Base-by-base conservation (phyloP, 2,329 filamentous ascomycete genomes). In the Exophiala xenobiotica region DNA sequence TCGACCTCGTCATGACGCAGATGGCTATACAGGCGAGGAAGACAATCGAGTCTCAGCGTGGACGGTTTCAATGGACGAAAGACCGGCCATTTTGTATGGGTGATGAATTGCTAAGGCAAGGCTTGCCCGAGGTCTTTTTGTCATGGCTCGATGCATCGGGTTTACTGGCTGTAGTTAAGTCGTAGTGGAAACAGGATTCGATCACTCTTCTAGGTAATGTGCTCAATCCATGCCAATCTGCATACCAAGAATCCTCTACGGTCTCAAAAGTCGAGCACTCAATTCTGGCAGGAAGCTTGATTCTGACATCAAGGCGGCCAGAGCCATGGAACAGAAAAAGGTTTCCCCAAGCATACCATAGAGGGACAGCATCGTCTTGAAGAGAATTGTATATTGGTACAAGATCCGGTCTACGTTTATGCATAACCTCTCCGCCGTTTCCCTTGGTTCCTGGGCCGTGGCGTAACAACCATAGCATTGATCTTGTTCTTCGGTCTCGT, bases 381-480 rank as follows among this genome's bases (percentile, higher is more conserved):
- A 42, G 27, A 35, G n/a, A 29, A 16, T 12, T 24, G 26, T 14
- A 27, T 49, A 44, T 31, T 51, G 41, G 22, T 53, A 53, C 51
- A 53, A 7, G 26, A 5, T 43, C 23, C 49, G n/a, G 5, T 35
- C 31, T 35, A 35, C 31, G 5, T 35, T 38, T 52, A 57, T 9
- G 47, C 51, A 31, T 58, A 55, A 33, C 55, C 55, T 51, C 52
- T 84, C 63, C 79, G 75, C 66, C 91, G 83, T 78, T 92, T 95
- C 72, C 92, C 92, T 73, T 95, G 87, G 76, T 96, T 97, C 65
- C 93, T 85, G 50, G 82, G 80, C 64, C 91, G 83, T 54, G 90
- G 81, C 58, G 86, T 82, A 41, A 97, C 90, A 58, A 99, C 87
- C 75, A 87, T 91, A 69, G 87, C 93, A 78, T 97, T 96, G 73